Percentiles rank a stretch among this genome's conserved stretches.
Conservation (phyloP, 768 basidiomycete genomes). For the Agaricus sinodeliciosus region DNA sequence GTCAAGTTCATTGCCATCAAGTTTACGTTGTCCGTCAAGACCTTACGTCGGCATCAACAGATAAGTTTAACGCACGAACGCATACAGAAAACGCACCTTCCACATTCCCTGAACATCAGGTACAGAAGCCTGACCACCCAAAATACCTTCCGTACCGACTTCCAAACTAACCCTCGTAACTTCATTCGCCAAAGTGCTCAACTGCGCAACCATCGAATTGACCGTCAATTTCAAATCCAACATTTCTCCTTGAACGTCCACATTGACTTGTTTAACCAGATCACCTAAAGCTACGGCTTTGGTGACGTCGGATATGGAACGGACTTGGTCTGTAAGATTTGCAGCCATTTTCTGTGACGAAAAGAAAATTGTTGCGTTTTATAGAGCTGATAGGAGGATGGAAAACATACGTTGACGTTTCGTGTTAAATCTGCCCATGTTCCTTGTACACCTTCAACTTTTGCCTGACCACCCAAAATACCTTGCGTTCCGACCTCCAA, state of each 20-base stretch:
- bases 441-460: constrained; percentile 86
- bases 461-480: constrained; percentile 86
- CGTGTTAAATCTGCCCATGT: constrained; percentile 89
- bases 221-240: constrained; percentile 81
- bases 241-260: constrained; percentile 94
- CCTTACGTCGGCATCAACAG: constrained; percentile 20
- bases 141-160: constrained; percentile 87
- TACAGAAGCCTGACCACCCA: constrained; percentile 89
- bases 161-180: constrained; percentile 92
- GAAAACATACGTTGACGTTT: constrained; percentile 72
- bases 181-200: constrained; percentile 69
- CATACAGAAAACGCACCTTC: constrained; percentile 47
- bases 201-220: constrained; percentile 81
- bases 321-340: constrained; percentile 81
- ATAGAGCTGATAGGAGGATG: not conserved
- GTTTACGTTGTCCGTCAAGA: constrained; percentile 76
- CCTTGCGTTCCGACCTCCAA: constrained; percentile 89
- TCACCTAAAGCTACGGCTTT: constrained; percentile 86
- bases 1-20: constrained; percentile 88
- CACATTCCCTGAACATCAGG: constrained; percentile 94
- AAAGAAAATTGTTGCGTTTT: not conserved
- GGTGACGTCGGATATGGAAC: constrained; percentile 88
- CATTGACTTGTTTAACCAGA: constrained; percentile 76
- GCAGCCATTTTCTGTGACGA: constrained; percentile 71
- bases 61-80: not conserved